phyloP scores from a whole-genome alignment of 208 protist genomes.

The Crithidia fasciculata region DNA sequence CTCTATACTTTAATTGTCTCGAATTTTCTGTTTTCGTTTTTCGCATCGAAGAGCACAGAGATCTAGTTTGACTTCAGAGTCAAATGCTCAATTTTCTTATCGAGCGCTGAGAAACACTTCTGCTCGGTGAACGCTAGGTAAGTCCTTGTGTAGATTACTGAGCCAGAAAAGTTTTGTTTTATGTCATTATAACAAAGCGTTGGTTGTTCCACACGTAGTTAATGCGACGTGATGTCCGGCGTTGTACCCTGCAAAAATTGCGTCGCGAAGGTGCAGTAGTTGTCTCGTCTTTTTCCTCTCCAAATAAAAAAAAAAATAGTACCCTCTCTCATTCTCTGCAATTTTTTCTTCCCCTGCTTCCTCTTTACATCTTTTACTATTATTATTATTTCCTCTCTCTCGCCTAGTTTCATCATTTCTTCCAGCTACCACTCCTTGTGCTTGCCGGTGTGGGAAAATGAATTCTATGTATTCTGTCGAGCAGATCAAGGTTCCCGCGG shows the following conservation, averaged over 20 bases:
- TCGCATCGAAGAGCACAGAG: neutral
- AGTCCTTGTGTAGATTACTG: no score
- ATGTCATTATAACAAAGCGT: no score
- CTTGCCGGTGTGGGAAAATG: constrained; percentile 40
- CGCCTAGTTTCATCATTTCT: neutral
- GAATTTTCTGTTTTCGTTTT: constrained; percentile 1
- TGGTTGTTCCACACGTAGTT: no score
- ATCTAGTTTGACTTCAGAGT: no score
- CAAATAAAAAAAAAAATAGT: neutral
- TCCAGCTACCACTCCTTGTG: neutral
- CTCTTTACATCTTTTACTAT: neutral
- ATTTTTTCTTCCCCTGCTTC: no score
- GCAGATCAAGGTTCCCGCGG: constrained; percentile 87
- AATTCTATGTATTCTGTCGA: constrained; percentile 91
- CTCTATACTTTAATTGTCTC: neutral
- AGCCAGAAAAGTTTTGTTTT: no score
- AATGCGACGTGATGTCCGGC: no score
- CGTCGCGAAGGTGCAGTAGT: neutral
- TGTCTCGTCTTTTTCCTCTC: neutral
- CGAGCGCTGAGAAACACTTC: no score
- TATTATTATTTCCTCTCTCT: neutral
- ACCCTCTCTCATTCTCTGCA: no score
- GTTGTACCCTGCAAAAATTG: no score
- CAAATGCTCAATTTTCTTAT: no score
- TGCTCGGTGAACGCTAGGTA: no score